phyloP scores from a whole-genome alignment of 2,329 filamentous ascomycete species.

The Byssoonygena ceratinophila region DNA sequence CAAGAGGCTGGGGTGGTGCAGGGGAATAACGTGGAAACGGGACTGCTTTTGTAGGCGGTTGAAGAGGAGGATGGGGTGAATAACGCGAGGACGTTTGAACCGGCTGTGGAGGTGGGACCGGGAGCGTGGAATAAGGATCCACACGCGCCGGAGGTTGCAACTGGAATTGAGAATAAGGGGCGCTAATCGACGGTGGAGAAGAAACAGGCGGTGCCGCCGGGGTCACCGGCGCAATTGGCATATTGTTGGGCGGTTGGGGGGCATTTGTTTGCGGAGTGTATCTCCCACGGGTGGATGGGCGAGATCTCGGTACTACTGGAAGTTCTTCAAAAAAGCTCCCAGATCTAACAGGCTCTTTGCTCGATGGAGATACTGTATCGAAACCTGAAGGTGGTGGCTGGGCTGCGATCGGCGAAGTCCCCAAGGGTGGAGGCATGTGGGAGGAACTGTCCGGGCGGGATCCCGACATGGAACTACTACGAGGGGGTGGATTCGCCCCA shows the following conservation, averaged over 20 bases:
- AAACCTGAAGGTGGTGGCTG: conserved; percentile 15
- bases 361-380: conserved; percentile 7
- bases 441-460: conserved; percentile 19
- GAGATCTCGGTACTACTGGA: conserved; percentile 52
- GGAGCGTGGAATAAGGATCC: conserved; percentile 25
- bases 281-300: conserved; percentile 42
- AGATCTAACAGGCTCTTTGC: conserved; percentile 13
- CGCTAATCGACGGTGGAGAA: conserved; percentile 21
- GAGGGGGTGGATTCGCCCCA: conserved; percentile 43
- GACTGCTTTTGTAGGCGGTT: conserved; percentile 28
- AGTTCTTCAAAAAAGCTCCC: conserved; percentile 68
- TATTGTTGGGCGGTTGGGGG: conserved; percentile 23
- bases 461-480: conserved; percentile 52
- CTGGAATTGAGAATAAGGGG: conserved; percentile 23
- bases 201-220: conserved; percentile 12
- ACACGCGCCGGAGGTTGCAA: conserved; percentile 25
- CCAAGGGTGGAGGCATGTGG: conserved; percentile 16
- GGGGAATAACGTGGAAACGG: conserved; percentile 36
- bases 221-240: conserved; percentile 13
- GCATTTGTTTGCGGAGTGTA: conserved; percentile 31
- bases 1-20: conserved; percentile 33
- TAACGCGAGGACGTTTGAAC: conserved; percentile 27
- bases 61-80: conserved; percentile 33
- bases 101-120: conserved; percentile 16
- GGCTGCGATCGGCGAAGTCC: conserved; percentile 17